Evolutionary conservation across 2,329 filamentous ascomycete species (phyloP).

Genomic region (Xylogone sp.): DNA sequence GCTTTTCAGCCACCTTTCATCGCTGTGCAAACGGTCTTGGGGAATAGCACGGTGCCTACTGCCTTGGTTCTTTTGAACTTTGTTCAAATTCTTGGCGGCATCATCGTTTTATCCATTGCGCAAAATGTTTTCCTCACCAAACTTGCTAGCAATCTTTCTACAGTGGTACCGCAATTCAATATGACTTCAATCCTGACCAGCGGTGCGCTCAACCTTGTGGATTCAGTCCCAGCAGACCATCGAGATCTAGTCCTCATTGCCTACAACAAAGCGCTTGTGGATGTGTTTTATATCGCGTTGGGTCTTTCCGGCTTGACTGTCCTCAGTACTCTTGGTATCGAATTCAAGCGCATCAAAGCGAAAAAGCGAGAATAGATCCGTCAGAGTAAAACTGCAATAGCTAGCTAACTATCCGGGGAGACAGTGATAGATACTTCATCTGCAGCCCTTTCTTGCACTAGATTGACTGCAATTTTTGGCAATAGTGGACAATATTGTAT

Average conservation of each 20-base stretch:
- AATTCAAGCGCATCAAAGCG: background rate
- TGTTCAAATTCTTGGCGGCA: conserved; percentile 60
- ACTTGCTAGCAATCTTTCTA: conserved; percentile 17
- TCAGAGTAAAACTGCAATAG: conserved; percentile 38
- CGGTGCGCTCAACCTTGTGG: background rate
- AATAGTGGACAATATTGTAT: too few species aligned
- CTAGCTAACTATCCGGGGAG: too few species aligned
- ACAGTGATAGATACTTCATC: too few species aligned
- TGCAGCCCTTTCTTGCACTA: too few species aligned
- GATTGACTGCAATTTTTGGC: too few species aligned
- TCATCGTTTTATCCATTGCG: conserved; percentile 57
- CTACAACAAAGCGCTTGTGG: background rate
- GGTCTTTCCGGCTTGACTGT: background rate
- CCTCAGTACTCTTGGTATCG: background rate
- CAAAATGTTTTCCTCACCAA: conserved; percentile 56
- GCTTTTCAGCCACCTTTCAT: conserved; percentile 10
- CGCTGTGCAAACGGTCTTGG: conserved; percentile 43
- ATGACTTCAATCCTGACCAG: conserved; percentile 10
- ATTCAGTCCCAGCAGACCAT: background rate
- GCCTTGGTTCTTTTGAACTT: conserved; percentile 50
- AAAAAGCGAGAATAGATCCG: background rate
- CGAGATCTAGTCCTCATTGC: background rate
- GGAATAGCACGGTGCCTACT: conserved; percentile 42
- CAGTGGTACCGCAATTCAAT: conserved; percentile 24
- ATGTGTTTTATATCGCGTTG: background rate